Evolutionary conservation across 345 rosid species (phyloP), one percentile per base, ranked within the genome.

Genomic region (Noccaea caerulescens): DNA sequence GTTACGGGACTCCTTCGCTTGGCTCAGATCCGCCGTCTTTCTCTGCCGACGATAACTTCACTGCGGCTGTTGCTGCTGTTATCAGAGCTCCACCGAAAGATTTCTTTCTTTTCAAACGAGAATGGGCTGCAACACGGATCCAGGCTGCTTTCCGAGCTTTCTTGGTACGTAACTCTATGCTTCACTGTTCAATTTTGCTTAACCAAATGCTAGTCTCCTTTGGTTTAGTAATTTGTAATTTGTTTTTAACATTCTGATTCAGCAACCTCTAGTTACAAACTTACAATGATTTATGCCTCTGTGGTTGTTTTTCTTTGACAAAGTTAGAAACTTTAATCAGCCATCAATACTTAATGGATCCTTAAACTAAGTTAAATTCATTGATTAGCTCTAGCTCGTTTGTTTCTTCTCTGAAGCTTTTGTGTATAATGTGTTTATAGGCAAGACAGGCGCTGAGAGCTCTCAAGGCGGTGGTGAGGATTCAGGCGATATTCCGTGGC

Each of bases 121-220:
- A 91, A 82, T 89, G 98, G 98, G 96, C 96, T 11, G 88, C 97
- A 0, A 91, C 91, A 42, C 87, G 97, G 18, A 87, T 91, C 73
- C 98, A 94, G 63, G 83, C 97, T 7, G 86, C 96, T 37, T 89
- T 91, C 9, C 81, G 99, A 56, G 88, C 95, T 46, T 81, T 89
- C 64, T 12, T 94, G 90, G 96, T 93, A 85, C 62, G 0, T 70
- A 0, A 7, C 47, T 36, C 11, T 12, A 11, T n/a, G 44, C 44
- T 42, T 25, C 49, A 5, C 4, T 45, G 7, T 16, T 63, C 16
- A 33, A 0, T 33, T 32, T 6, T 10, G n/a, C 4, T 6, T 46
- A 0, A 10, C 10, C 9, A 23, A 23, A 45, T 63, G 54, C 7
- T 51, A 38, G 4, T 52, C 51, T 41, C 3, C 18, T 10, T 16